Conservation (phyloP, 2,329 filamentous ascomycete species). For the Penicillium sp. region DNA sequence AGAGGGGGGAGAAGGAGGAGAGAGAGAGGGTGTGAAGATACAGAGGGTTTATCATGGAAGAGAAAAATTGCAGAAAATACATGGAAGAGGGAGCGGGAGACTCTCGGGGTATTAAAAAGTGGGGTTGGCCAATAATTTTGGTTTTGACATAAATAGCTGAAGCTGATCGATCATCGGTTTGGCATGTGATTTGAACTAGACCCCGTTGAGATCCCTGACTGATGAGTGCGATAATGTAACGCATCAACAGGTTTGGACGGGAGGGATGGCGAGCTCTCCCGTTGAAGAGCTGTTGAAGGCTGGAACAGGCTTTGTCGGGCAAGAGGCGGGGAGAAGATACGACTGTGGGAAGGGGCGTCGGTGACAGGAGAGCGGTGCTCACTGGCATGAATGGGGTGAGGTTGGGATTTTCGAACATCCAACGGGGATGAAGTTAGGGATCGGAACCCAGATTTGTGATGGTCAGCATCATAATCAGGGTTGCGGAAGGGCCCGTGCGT, state of each 20-base stretch:
- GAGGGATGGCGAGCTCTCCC: constrained; percentile 34
- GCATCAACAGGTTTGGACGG: constrained; percentile 32
- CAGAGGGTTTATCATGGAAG: constrained; percentile 18
- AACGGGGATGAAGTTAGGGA: constrained; percentile 41
- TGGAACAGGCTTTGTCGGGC: constrained; percentile 38
- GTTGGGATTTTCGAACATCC: constrained; percentile 41
- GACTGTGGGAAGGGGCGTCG: constrained; percentile 24
- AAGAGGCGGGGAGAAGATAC: constrained; percentile 36
- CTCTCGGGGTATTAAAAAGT: constrained; percentile 8
- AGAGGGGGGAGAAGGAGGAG: constrained; percentile 5
- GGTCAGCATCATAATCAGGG: constrained; percentile 36
- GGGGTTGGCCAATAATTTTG: not conserved
- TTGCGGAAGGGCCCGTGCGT: constrained; percentile 28
- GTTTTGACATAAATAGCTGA: not conserved
- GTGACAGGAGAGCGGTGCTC: constrained; percentile 30
- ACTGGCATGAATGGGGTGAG: constrained; percentile 23
- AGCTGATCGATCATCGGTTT: constrained; percentile 27
- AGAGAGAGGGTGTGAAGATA: too few species aligned
- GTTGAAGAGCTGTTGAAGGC: constrained; percentile 27
- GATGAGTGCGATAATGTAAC: constrained; percentile 31
- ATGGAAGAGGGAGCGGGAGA: not conserved
- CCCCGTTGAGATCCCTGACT: constrained; percentile 30
- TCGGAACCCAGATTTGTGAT: constrained; percentile 34
- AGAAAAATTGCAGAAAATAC: constrained; percentile 10
- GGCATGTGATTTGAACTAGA: constrained; percentile 35